Conservation (phyloP, 345 rosid genomes). For the Triadica sebifera region DNA sequence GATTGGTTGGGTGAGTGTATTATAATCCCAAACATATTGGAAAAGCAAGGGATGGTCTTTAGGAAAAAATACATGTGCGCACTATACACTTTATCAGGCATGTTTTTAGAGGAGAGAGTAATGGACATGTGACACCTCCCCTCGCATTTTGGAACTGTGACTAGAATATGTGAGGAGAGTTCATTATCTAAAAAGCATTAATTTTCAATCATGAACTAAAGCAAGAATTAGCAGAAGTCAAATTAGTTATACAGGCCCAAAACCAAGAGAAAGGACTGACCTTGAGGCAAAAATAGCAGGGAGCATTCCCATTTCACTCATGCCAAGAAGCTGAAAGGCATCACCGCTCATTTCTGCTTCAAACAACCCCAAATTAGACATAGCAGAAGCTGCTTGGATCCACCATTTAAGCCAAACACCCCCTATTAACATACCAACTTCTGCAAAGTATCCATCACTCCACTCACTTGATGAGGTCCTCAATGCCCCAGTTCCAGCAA, state of each 20-base stretch:
- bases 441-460: slow-evolving; percentile 93
- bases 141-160: too few relatives aligned
- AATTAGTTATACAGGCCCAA: background rate
- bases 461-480: slow-evolving; percentile 52
- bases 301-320: slow-evolving; percentile 92
- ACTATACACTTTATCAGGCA: too few relatives aligned
- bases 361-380: slow-evolving; percentile 91
- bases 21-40: too few relatives aligned
- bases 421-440: slow-evolving; percentile 85
- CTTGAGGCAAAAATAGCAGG: slow-evolving; percentile 70
- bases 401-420: slow-evolving; percentile 88
- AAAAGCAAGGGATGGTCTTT: too few relatives aligned
- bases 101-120: too few relatives aligned
- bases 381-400: slow-evolving; percentile 93
- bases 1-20: too few relatives aligned
- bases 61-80: too few relatives aligned
- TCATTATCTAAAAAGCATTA: background rate
- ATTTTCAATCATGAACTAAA: background rate
- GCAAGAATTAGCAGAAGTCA: background rate
- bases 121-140: too few relatives aligned
- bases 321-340: slow-evolving; percentile 91
- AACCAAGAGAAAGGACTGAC: slow-evolving; percentile 28
- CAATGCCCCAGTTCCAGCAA: slow-evolving; percentile 80
- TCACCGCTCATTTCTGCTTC: slow-evolving; percentile 97
- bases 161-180: background rate